These are phyloP conservation scores for Coemansia sp. DNA, from an alignment of 192 early-diverging fungal genomes.

Conservation along the genomic window DNA sequence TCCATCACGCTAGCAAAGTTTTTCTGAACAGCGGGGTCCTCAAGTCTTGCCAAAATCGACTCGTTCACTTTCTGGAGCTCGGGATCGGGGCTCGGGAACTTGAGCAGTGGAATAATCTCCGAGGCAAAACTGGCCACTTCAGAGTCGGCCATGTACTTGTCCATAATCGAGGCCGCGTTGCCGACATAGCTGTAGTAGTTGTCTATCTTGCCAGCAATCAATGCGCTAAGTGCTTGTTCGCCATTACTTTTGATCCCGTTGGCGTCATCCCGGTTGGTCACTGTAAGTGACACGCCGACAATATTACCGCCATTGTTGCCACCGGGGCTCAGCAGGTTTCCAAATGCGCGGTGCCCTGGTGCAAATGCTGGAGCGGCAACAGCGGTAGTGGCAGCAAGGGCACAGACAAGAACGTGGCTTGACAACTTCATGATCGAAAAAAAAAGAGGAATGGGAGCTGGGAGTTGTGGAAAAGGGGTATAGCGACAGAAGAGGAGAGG, in stretches of 20 bases:
- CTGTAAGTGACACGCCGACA: neutral
- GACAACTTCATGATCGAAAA: neutral
- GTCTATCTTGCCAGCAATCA: neutral
- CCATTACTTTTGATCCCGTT: neutral
- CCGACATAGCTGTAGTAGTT: conserved; percentile 6
- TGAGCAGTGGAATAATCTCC: neutral
- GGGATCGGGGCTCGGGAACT: neutral
- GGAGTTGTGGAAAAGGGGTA: neutral
- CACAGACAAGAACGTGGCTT: neutral
- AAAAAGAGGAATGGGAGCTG: neutral
- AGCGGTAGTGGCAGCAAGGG: neutral
- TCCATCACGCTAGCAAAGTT: neutral
- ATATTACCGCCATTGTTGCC: neutral
- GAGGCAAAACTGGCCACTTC: conserved; percentile 1
- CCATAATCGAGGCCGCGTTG: neutral
- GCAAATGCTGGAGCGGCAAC: neutral
- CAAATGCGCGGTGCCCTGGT: neutral
- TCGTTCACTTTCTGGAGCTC: neutral
- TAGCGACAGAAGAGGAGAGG: neutral
- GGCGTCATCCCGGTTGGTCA: neutral
- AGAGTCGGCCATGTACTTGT: neutral
- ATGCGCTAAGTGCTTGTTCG: neutral
- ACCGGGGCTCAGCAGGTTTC: neutral
- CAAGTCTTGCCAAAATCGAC: neutral
- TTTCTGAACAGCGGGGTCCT: neutral